A percentile compares a stretch with the other conserved stretches of the same genome.
These are phyloP conservation scores for Escallonia herrerae DNA, from an alignment of 129 eudicot species.

Conservation along the genomic window DNA sequence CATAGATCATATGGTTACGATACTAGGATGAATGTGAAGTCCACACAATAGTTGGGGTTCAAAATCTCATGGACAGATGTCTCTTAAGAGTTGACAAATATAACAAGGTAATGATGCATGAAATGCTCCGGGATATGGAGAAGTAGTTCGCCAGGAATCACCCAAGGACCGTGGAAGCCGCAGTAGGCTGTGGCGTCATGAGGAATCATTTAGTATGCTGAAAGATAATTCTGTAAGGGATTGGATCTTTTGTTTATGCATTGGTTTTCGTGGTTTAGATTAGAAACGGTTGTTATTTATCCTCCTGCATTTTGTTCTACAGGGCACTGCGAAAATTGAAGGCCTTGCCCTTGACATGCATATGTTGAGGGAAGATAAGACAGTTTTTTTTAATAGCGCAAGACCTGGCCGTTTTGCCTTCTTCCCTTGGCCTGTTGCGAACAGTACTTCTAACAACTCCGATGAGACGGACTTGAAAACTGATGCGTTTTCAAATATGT, in stretches of 20 bases:
- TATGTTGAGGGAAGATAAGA: too few species aligned
- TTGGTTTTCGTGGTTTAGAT: too few species aligned
- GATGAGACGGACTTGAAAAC: neutral
- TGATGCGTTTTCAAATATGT: conserved; percentile 16
- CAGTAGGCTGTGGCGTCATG: neutral
- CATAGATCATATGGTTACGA: neutral
- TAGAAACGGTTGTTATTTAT: too few species aligned
- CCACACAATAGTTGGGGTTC: neutral
- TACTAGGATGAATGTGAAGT: neutral
- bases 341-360: too few species aligned
- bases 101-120: conserved; percentile 1
- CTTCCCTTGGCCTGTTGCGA: too few species aligned
- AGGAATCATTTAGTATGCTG: neutral
- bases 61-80: neutral
- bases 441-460: too few species aligned
- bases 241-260: neutral
- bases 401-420: too few species aligned
- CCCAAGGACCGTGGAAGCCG: neutral
- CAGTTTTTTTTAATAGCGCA: too few species aligned
- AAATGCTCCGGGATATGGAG: conserved; percentile 1
- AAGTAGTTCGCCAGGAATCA: conserved; percentile 1
- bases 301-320: too few species aligned
- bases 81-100: neutral
- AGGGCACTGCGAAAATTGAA: too few species aligned
- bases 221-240: neutral